Evolutionary conservation across 306 rosid genomes (phyloP), one percentile per base, ranked within the genome.

Genomic region (Herpetospermum pedunculosum): DNA sequence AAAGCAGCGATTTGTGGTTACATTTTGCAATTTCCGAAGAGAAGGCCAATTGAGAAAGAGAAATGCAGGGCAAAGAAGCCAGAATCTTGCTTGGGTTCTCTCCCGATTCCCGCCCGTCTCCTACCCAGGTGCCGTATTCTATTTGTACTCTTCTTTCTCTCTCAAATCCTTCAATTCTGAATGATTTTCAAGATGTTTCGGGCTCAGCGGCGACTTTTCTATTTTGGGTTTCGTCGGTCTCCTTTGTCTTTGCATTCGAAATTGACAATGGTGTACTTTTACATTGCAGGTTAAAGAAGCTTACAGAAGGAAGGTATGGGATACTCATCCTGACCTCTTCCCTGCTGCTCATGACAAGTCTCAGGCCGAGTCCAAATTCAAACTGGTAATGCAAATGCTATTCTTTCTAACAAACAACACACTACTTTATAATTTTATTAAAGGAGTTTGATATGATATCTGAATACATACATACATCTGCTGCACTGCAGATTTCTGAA

Each of bases 401-500:
- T n/a, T n/a, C n/a, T n/a, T n/a, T n/a, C n/a, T n/a, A n/a, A n/a
- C n/a, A n/a, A n/a, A n/a, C n/a, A n/a, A n/a, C n/a, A n/a, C n/a
- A n/a, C n/a, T n/a, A n/a, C n/a, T n/a, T n/a, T n/a, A n/a, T n/a
- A n/a, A n/a, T n/a, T n/a, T n/a, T n/a, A n/a, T n/a, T n/a, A n/a
- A n/a, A n/a, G n/a, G n/a, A n/a, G n/a, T n/a, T n/a, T n/a, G n/a
- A n/a, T n/a, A n/a, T n/a, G n/a, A n/a, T n/a, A n/a, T 70, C 50
- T 76, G 46, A 54, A 70, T 73, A 15, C 69, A 73, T 48, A 18
- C 69, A 72, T 55, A 32, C 26, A 80, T 81, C 52, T 77, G 30
- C 82, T 87, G 88, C 91, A 90, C 82, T 87, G 88, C 91, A 90
- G 96, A 83, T 90, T 59, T 87, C 96, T 6, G 84, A 87, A 84